Base-by-base conservation (phyloP, 2,329 filamentous ascomycete genomes). In the Neofusicoccum sp. region DNA sequence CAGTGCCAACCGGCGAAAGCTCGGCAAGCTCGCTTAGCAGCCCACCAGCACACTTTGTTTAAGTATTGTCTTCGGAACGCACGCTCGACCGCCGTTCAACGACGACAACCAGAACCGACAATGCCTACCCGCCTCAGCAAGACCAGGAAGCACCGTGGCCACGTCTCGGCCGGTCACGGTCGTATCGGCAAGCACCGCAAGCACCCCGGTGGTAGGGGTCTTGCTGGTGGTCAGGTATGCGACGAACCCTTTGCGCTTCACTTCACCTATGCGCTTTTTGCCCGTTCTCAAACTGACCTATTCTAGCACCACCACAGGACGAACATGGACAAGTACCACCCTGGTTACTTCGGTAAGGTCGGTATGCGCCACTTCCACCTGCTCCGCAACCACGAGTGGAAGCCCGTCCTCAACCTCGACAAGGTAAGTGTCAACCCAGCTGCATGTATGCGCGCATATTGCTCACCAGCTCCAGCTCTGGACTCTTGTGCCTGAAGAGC, bases 401-500 rank as follows among this genome's bases (percentile, higher is more conserved):
- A 96, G 85, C 95, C 95, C 70, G 86, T 45, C 24, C 24, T 20
- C 28, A 20, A 26, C 24, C 41, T 12, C 16, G 5, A 16, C n/a
- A 45, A 20, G 20, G 16, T 12, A 20, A 2, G 3, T 11, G 16
- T 2, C 20, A 1, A 4, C 12, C 14, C 14, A 5, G 9, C 41
- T 45, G 9, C n/a, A 26, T 26, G 24, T 26, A 45, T 20, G 20
- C 41, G 41, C 41, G 16, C 20, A 45, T 20, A 26, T 91, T 73
- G 89, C 99, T 89, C 98, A 99, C 86, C 84, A 99, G 73, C 95
- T 98, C 83, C 98, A 98, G 93, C 89, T 99, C 70, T 96, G 92
- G 91, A 89, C 93, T 64, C 91, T 99, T 75, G 87, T 99, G 77
- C 95, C 96, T 76, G 80, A 82, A 70, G 95, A 99, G 83, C 88